Conservation (phyloP, 495 filamentous ascomycete genomes). For the Glonium stellatum region DNA sequence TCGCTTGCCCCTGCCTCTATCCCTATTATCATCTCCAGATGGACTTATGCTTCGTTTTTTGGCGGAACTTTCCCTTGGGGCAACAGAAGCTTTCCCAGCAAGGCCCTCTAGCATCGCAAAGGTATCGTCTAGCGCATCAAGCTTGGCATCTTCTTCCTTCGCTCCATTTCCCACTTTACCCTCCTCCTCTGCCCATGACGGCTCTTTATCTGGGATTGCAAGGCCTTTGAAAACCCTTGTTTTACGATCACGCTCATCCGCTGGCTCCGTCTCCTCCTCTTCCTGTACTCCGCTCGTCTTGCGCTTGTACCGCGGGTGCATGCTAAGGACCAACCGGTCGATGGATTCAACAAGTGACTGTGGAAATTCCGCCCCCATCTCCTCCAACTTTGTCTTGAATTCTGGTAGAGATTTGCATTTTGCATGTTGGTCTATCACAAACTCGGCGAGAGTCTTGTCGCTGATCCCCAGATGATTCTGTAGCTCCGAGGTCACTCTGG, state of each 20-base stretch:
- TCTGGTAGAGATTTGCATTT: conserved; percentile 60
- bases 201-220: conserved; percentile 74
- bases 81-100: conserved; percentile 55
- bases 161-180: conserved; percentile 31
- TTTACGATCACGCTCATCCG: conserved; percentile 48
- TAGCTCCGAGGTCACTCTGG: conserved; percentile 87
- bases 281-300: conserved; percentile 43
- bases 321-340: conserved; percentile 75
- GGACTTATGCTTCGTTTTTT: conserved; percentile 72
- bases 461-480: conserved; percentile 88
- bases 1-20: conserved; percentile 43
- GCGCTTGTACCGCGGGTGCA: conserved; percentile 79
- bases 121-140: conserved; percentile 82
- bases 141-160: conserved; percentile 36
- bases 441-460: conserved; percentile 93
- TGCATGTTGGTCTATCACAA: conserved; percentile 81
- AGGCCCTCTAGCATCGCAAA: conserved; percentile 84
- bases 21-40: conserved; percentile 50
- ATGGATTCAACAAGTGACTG: conserved; percentile 84
- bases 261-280: conserved; percentile 30
- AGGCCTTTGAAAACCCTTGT: conserved; percentile 81
- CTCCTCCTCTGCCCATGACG: conserved; percentile 49
- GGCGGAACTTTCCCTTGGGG: conserved; percentile 37
- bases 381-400: conserved; percentile 64
- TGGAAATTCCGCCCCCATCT: conserved; percentile 81